Base-by-base conservation (phyloP, 768 basidiomycete genomes). In the Lactarius hatsudake region DNA sequence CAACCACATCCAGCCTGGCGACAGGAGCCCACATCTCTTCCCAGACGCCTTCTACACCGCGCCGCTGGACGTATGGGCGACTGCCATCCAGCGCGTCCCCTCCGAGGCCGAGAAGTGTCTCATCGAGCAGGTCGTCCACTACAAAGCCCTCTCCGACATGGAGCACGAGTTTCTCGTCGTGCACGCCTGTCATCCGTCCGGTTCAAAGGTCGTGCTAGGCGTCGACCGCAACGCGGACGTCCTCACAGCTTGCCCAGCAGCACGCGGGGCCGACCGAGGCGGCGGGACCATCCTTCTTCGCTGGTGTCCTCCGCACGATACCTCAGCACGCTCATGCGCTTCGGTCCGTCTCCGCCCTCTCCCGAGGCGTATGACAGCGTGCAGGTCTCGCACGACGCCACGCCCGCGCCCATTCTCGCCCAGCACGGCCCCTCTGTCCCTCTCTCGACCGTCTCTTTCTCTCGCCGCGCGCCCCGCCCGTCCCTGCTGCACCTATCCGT, bases 91-190 rank as follows among this genome's bases (percentile, higher is more conserved):
- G 20, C 36, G 59, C 17, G n/a, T n/a, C 17, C 55, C 59, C 30
- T 55, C 17, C 7, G 59, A 63, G 12, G 61, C 68, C 10, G 43
- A 30, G n/a, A 30, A 36, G 43, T 71, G 64, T 53, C 30, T 53
- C 36, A 32, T 71, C 36, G 62, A 71, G 15, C 55, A 56, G 28
- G 62, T 70, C 65, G 69, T 67, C 15, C 71, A 71, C 53, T 63
- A 67, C 62, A 71, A 71, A 45, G 63, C 65, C 18, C 43, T 58
- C 42, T 48, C 55, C 13, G 65, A 64, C 43, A 71, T 71, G 71
- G 71, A 71, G 26, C 71, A 71, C 65, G 71, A 71, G 51, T 67
- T 64, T 38, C 71, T 71, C 53, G 17, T 71, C 57, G 48, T 71
- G 18, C 32, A 66, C 48, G 65, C 58, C 8, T 23, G 23, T 2